Evolutionary conservation across 441 rosid genomes (phyloP), one percentile per base, ranked within the genome.

Genomic region (Dalechampia spathulata): DNA sequence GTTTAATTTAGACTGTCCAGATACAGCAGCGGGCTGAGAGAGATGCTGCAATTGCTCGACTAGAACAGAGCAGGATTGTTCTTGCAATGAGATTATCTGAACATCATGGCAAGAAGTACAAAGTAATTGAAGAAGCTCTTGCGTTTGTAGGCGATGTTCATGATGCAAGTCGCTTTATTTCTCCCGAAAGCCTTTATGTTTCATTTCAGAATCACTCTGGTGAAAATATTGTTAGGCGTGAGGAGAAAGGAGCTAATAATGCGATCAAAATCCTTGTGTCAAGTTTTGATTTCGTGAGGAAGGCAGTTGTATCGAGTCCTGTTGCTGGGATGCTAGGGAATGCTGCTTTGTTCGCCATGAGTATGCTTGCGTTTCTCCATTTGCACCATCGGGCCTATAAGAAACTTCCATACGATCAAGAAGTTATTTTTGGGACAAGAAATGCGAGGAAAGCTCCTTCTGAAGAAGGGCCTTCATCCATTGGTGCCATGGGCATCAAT

Each of bases 1-100:
- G 4, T 3, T 30, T 30, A 30, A 30, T 30, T 30, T 8, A 92
- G 95, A 88, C 85, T 1, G 71, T 91, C 39, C 93, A 91, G 60
- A 65, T 69, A 34, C 93, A 88, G 72, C 95, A 88, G 64, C 81
- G 79, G 47, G 91, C 87, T 7, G 96, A 91, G 78, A 76, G 83
- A 74, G 96, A 87, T 76, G 77, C 89, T 13, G 93, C 95, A 10
- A 68, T 91, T 68, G 95, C 93, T 14, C 75, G 80, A 55, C 61
- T 91, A 67, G 93, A 91, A 51, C 93, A 91, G 64, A 88, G 93
- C 77, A 72, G 93, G 73, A 75, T 84, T 16, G 57, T 91, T 64
- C 89, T 88, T 20, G 89, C 93, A 34, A 70, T 81, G 87, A 78
- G 93, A 65, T 68, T 91, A 65, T 77, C 87, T 15, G 93, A 80